Conservation (phyloP, 164 flowering plant species). For the Amborella trichopoda region DNA sequence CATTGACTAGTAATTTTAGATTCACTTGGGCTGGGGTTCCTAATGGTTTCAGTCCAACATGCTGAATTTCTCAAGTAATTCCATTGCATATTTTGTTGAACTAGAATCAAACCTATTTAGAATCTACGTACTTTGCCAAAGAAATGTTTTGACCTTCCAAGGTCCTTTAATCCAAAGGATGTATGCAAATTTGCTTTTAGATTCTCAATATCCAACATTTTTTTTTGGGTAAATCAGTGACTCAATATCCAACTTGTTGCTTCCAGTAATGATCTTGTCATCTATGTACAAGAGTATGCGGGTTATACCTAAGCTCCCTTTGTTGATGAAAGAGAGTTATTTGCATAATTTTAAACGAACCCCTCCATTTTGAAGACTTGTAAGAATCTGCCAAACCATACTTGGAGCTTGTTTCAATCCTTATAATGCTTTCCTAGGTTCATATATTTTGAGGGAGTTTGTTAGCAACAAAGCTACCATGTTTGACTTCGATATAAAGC, state of each 20-base stretch:
- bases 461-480: no score
- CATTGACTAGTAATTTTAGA: no score
- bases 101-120: background rate
- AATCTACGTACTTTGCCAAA: background rate
- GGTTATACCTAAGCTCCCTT: background rate
- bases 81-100: background rate
- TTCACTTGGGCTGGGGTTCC: background rate
- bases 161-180: background rate
- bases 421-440: background rate
- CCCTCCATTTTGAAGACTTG: background rate
- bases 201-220: background rate
- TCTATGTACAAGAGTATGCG: background rate
- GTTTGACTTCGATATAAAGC: background rate
- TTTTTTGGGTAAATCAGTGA: no score
- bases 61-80: background rate
- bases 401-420: background rate
- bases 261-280: background rate
- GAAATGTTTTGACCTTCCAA: background rate
- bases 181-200: background rate
- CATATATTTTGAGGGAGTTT: background rate
- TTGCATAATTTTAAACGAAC: background rate
- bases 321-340: background rate
- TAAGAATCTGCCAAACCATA: background rate
- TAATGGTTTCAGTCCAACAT: background rate
- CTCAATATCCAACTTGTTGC: background rate